Evolutionary conservation across 345 rosid species (phyloP).

Genomic region (Theobroma cacao): DNA sequence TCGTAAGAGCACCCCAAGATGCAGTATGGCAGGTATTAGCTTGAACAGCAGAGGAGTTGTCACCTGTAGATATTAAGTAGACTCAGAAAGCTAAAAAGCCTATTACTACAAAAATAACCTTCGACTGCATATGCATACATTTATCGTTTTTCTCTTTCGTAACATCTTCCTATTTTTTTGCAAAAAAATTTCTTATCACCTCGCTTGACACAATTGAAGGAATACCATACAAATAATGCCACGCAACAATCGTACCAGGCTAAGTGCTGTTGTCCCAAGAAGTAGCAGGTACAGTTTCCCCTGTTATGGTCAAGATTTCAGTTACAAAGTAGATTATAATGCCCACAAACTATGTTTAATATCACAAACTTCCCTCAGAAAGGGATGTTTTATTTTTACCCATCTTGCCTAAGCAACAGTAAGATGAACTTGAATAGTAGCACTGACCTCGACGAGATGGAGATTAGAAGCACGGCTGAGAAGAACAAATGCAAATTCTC

Average conservation of each 20-base stretch:
- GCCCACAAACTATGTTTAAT: neutral
- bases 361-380: too few relatives aligned
- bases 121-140: too few relatives aligned
- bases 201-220: neutral
- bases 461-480: constrained; percentile 97
- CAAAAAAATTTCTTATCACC: neutral
- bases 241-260: constrained; percentile 37
- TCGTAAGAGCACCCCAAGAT: constrained; percentile 85
- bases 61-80: constrained; percentile 45
- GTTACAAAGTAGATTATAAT: neutral
- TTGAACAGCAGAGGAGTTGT: constrained; percentile 95
- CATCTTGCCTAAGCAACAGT: constrained; percentile 18
- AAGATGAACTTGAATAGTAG: neutral
- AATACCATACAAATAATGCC: neutral
- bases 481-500: constrained; percentile 96
- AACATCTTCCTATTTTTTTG: neutral
- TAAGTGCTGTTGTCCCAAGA: constrained; percentile 93
- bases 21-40: constrained; percentile 86
- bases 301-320: constrained; percentile 25
- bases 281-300: constrained; percentile 86
- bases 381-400: neutral
- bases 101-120: neutral
- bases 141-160: neutral
- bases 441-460: constrained; percentile 84
- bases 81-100: neutral